Percentiles rank a stretch among this genome's conserved stretches.
Evolutionary conservation across 805 yeast species (phyloP).

Genomic region (Candida adriatica): DNA sequence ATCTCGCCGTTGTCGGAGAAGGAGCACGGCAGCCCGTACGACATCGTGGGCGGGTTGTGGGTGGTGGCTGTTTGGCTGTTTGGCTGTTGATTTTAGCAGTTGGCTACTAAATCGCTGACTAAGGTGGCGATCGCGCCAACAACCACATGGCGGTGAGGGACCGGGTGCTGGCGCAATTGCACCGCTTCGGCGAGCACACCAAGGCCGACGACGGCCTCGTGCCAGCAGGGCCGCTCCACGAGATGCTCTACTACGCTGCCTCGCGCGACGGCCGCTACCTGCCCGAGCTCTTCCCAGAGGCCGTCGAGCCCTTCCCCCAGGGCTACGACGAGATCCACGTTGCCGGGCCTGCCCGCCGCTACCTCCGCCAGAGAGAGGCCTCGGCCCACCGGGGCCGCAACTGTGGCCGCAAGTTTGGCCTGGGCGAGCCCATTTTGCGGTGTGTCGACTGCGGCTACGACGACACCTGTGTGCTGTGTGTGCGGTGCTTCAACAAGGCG

Average conservation of each 20-base stretch:
- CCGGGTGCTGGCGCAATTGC: conserved; percentile 7
- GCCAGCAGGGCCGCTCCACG: conserved; percentile 2
- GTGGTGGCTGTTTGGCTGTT: too few relatives aligned
- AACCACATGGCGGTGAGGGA: conserved; percentile 3
- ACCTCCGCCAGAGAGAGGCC: conserved; percentile 5
- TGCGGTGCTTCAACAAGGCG: conserved; percentile 59
- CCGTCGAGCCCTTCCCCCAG: conserved; percentile 1
- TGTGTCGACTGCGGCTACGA: conserved; percentile 75
- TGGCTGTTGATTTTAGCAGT: too few relatives aligned
- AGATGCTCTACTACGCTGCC: conserved; percentile 25
- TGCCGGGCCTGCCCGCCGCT: background rate
- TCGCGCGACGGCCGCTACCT: conserved; percentile 34
- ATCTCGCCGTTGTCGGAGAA: conserved; percentile 19
- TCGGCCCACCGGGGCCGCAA: conserved; percentile 47
- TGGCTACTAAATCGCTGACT: too few relatives aligned
- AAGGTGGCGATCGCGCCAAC: too few relatives aligned
- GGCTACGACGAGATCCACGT: conserved; percentile 5
- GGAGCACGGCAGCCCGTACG: conserved; percentile 8
- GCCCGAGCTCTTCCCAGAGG: conserved; percentile 28
- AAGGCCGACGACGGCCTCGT: background rate
- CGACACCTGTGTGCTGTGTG: conserved; percentile 72
- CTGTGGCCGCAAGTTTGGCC: conserved; percentile 58
- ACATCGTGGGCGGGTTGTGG: background rate
- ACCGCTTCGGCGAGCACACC: conserved; percentile 5
- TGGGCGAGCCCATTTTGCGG: conserved; percentile 62